Evolutionary conservation across 2,329 filamentous ascomycete species (phyloP).

Genomic region (Penicillium sp.): DNA sequence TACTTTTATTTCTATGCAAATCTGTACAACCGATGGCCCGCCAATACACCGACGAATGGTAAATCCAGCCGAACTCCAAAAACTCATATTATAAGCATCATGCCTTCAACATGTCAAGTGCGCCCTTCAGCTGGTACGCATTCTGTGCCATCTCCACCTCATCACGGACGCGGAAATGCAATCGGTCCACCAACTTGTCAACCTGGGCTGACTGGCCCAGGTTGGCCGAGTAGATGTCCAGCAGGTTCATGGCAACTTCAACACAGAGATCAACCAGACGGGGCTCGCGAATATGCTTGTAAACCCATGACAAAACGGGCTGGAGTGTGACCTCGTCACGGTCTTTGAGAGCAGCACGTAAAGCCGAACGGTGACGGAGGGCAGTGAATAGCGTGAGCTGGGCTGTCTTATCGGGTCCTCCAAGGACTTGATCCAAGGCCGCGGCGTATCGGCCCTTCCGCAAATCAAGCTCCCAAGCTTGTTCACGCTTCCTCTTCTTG

Average conservation of each 20-base stretch:
- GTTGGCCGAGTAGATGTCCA: conserved; percentile 85
- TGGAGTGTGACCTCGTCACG: conserved; percentile 79
- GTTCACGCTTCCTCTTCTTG: conserved; percentile 64
- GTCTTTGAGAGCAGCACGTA: conserved; percentile 75
- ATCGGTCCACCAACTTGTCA: conserved; percentile 65
- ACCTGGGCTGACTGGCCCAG: conserved; percentile 72
- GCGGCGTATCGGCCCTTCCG: conserved; percentile 73
- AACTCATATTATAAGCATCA: conserved; percentile 16
- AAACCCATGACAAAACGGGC: conserved; percentile 81
- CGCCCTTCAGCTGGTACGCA: conserved; percentile 78
- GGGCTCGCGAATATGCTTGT: conserved; percentile 77
- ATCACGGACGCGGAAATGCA: conserved; percentile 69
- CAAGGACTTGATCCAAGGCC: conserved; percentile 78
- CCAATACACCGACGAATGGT: conserved; percentile 23
- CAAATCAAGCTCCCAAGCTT: conserved; percentile 77
- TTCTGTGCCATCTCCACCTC: conserved; percentile 83
- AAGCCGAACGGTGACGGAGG: conserved; percentile 81
- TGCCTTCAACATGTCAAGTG: conserved; percentile 72
- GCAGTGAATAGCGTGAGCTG: conserved; percentile 78
- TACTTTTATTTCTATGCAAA: conserved; percentile 27
- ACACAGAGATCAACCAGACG: conserved; percentile 78
- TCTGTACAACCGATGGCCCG: conserved; percentile 28
- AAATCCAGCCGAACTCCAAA: conserved; percentile 22
- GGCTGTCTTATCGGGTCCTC: conserved; percentile 57
- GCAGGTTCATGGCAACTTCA: conserved; percentile 76